Conservation (phyloP, 805 yeast species). For the Sugiyamaella valdiviana region DNA sequence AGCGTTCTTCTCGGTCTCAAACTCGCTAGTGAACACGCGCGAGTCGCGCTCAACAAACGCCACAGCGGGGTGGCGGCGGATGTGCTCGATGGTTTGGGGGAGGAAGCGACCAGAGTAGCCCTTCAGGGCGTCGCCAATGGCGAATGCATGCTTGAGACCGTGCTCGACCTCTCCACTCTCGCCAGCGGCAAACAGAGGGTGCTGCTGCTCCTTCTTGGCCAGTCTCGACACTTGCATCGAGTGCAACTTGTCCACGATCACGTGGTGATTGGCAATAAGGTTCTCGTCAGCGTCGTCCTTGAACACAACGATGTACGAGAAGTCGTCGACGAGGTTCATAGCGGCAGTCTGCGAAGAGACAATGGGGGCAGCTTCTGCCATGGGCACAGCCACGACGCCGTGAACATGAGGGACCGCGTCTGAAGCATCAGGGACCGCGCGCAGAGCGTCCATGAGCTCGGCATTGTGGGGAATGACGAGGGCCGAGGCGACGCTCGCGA, state of each 20-base stretch:
- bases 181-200: slow-evolving; percentile 23
- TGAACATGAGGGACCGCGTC: slow-evolving; percentile 10
- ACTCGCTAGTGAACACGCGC: slow-evolving; percentile 43
- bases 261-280: slow-evolving; percentile 57
- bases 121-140: slow-evolving; percentile 46
- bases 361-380: slow-evolving; percentile 39
- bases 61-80: slow-evolving; percentile 51
- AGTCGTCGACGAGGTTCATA: slow-evolving; percentile 26
- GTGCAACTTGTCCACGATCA: slow-evolving; percentile 48
- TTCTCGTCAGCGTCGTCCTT: slow-evolving; percentile 54
- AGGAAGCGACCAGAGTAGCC: slow-evolving; percentile 89
- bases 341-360: slow-evolving; percentile 39
- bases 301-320: slow-evolving; percentile 70
- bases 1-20: slow-evolving; percentile 52
- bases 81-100: slow-evolving; percentile 63
- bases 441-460: slow-evolving; percentile 37
- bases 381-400: not conserved
- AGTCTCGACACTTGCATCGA: slow-evolving; percentile 20
- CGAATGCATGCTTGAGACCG: slow-evolving; percentile 35
- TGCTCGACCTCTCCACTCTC: slow-evolving; percentile 2
- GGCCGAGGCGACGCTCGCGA: slow-evolving; percentile 41
- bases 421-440: slow-evolving; percentile 2
- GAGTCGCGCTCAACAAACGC: slow-evolving; percentile 61
- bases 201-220: slow-evolving; percentile 37
- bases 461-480: slow-evolving; percentile 57